Base-by-base conservation (phyloP, 441 rosid genomes). In the Syzygium syzygioides region DNA sequence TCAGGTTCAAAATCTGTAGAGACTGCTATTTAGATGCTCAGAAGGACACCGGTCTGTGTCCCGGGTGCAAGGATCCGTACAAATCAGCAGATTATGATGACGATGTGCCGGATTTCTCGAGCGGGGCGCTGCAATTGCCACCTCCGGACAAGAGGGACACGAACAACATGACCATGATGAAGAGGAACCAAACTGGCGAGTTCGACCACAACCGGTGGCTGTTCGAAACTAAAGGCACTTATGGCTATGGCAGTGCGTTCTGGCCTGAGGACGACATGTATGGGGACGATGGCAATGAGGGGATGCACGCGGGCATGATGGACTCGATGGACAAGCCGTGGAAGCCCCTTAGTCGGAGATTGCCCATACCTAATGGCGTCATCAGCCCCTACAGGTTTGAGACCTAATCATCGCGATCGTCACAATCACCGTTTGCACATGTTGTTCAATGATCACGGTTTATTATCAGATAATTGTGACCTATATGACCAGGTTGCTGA, bases 161-260 rank as follows among this genome's bases (percentile, higher is more conserved):
- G 8, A 89, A 89, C 60, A 95, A 92, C 86, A 96, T 96, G 99
- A 90, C 98, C 4, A 95, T 96, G 99, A 96, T 90, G 96, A 95
- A 94, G 92, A 93, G 97, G 89, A 97, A 94, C 91, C 99, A 96
- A 89, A 93, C 91, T 12, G 99, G 98, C 4, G 98, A 98, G 6
- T 98, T 98, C 55, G 99, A 98, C 89, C 97, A 97, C 87, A 97
- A 94, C 54, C 90, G 95, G 48, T 98, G 99, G 99, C 89, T 96
- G 89, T 96, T 98, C 25, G 99, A 98, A 89, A 95, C 97, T 18
- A 92, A 90, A 85, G 99, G 98, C 30, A 96, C 98, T 55, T 95
- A 98, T 5, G 99, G 99, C 14, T 94, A 95, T 57, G 99, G 98
- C 1, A 98, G 96, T 90, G 99, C 99, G 9, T 94, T 88, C 86